Evolutionary conservation across 192 early-diverging fungal species (phyloP), one percentile per base, ranked within the genome.

Genomic region (Coemansia sp.): DNA sequence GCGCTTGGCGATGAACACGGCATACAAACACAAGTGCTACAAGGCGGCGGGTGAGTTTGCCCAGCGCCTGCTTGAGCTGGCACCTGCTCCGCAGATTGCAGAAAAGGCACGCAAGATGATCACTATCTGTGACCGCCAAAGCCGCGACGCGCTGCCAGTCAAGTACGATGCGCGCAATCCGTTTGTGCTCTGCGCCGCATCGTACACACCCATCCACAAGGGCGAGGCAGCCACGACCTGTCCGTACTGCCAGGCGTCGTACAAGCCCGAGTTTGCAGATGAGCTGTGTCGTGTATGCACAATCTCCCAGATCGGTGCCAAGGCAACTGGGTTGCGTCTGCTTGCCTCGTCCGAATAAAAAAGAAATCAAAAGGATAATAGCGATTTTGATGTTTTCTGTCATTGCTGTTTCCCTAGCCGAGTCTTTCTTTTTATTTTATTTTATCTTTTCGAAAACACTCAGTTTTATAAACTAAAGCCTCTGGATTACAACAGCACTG

Each of bases 101-200:
- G 89, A 90, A 34, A 87, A 93, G 85, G 92, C 92, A 1, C 89
- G 89, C 54, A 87, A 88, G 83, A 87, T 93, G 63, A 86, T 90
- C 61, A 79, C 87, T 8, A 84, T 87, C 23, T 89, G 88, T 64
- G 91, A 94, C 70, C 88, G 87, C 34, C 91, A 87, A 59, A 89
- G 90, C 55, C 84, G 86, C 20, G 92, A 97, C 78, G 88, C 88
- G 69, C 85, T 95, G 29, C 64, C 84, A 20, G 73, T 99, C 19
- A 89, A 95, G 46, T 99, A 98, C 74, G 94, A 99, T 69, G 92
- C 93, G 72, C 95, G 91, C 85, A 98, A 95, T 72, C 94, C 96
- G 59, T 96, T 97, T 72, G 88, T 89, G 3, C 79, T 95, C 4
- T 98, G 96, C 70, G 92, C 84, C 13, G 84, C 85, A 36, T 90